A percentile compares a stretch with the other conserved stretches of the same genome.
These are phyloP conservation scores for Talaromyces sp. DNA, from an alignment of 2,329 filamentous ascomycete species.

Conservation along the genomic window DNA sequence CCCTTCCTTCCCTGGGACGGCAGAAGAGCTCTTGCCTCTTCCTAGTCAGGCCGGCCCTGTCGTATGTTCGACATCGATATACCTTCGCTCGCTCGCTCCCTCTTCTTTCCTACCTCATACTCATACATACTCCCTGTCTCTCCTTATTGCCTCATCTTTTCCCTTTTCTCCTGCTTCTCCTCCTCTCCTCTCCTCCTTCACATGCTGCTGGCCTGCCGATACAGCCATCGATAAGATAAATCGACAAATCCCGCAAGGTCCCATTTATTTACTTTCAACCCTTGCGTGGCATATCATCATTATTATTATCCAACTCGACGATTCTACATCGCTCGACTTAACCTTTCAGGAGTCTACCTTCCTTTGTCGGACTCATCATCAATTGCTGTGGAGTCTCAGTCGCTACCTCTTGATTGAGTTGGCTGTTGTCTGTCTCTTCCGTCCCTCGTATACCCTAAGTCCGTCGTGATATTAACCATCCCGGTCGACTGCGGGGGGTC, in stretches of 20 bases:
- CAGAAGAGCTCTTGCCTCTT: background rate
- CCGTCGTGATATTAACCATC: background rate
- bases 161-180: background rate
- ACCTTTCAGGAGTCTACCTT: background rate
- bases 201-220: slow-evolving; percentile 24
- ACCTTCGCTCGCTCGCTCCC: too few relatives aligned
- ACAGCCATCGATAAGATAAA: background rate
- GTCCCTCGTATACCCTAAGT: slow-evolving; percentile 4
- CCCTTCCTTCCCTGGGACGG: slow-evolving; percentile 8
- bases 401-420: slow-evolving; percentile 7
- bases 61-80: too few relatives aligned
- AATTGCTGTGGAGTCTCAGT: background rate
- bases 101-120: background rate
- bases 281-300: background rate
- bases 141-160: background rate
- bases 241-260: slow-evolving; percentile 1
- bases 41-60: too few relatives aligned
- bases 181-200: background rate
- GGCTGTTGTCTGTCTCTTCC: slow-evolving; percentile 10
- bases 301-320: too few relatives aligned
- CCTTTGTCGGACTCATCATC: background rate
- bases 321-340: too few relatives aligned
- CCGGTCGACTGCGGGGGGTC: background rate
- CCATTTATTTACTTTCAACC: slow-evolving; percentile 8
- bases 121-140: background rate